Conservation (phyloP, 257 asterid genomes). For the Solanum pennellii region DNA sequence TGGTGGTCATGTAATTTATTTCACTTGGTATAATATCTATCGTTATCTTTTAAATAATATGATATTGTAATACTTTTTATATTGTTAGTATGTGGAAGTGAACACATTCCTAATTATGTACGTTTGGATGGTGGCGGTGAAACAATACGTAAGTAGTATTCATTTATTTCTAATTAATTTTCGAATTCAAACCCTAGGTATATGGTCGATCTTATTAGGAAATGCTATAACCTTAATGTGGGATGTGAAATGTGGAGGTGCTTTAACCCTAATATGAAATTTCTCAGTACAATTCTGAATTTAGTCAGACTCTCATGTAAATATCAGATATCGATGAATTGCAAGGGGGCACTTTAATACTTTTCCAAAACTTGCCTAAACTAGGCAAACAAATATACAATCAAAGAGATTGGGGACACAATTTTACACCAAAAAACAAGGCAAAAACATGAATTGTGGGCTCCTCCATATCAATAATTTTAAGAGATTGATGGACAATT, state of each 20-base stretch:
- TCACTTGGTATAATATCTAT: too few species aligned
- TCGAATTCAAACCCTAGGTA: accelerated
- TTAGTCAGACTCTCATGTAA: neutral
- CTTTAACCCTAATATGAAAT: neutral
- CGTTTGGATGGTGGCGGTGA: neutral
- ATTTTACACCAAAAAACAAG: neutral
- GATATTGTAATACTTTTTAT: neutral
- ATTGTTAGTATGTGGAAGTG: neutral
- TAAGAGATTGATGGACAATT: neutral
- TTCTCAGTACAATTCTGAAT: neutral
- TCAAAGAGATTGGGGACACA: neutral
- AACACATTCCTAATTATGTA: neutral
- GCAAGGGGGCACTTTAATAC: neutral
- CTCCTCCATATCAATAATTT: neutral
- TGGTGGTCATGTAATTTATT: too few species aligned
- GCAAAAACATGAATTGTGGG: neutral
- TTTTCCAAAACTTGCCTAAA: neutral
- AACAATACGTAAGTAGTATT: neutral
- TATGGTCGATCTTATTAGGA: neutral
- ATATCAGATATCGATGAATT: neutral
- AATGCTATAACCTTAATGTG: neutral
- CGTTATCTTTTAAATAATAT: neutral
- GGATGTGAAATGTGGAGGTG: neutral
- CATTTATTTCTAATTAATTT: neutral
- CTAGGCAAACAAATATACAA: neutral